Base-by-base conservation (phyloP, 129 eudicot genomes). In the Rutidosis leptorrhynchoides region DNA sequence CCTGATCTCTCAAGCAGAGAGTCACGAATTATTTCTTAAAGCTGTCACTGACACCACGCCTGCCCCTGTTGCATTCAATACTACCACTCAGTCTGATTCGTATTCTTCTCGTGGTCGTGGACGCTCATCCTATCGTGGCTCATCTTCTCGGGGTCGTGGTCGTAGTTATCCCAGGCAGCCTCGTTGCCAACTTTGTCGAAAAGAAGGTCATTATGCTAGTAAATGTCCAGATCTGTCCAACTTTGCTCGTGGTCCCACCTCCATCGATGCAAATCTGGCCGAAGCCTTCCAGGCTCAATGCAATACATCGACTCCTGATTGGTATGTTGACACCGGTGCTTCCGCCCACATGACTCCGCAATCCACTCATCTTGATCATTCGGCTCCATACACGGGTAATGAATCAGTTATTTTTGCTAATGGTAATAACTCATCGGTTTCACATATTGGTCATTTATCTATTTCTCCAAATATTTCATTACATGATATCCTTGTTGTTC, bases 101-200 rank as follows among this genome's bases (percentile, higher is more conserved):
- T n/a, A n/a, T n/a, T n/a, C n/a, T n/a, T n/a, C n/a, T n/a, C n/a
- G n/a, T n/a, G n/a, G n/a, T n/a, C n/a, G n/a, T n/a, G n/a, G n/a
- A n/a, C n/a, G n/a, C n/a, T n/a, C n/a, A n/a, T n/a, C n/a, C n/a
- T n/a, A n/a, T n/a, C n/a, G n/a, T n/a, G n/a, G n/a, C n/a, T n/a
- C n/a, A n/a, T n/a, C n/a, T n/a, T n/a, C n/a, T n/a, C n/a, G n/a
- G 42, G 8, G 42, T 51, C 52, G 52, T 45, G 52, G 52, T 45
- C 52, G 52, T 45, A 2, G 52, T n/a, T n/a, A n/a, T n/a, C n/a
- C n/a, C n/a, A n/a, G n/a, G 52, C 52, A 2, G 10, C 52, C 52
- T 45, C 52, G 12, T 12, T 45, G 52, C 16, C 52, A 45, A 45
- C 6, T 45, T 4, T 45, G 52, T 12, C 52, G 52, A 7, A 45